Percentiles rank a stretch among this genome's conserved stretches.
Evolutionary conservation across 352 stramenopile species (phyloP).

Genomic region (Hyaloperonospora brassicae): DNA sequence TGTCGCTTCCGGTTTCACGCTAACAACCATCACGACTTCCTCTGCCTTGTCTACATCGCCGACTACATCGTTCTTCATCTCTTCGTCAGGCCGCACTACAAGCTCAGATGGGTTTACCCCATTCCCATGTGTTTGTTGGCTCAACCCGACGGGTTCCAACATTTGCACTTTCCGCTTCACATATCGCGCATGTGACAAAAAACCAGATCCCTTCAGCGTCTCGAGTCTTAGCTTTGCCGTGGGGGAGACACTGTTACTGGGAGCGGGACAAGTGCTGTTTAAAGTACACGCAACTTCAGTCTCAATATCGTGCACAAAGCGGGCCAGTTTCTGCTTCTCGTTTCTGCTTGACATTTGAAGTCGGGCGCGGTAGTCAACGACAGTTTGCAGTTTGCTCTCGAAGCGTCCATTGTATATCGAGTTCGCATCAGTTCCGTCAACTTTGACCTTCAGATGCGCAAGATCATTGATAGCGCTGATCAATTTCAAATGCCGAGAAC

Average conservation of each 20-base stretch:
- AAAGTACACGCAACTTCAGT: slow-evolving; percentile 1
- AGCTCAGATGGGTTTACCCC: slow-evolving; percentile 3
- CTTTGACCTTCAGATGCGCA: slow-evolving; percentile 47
- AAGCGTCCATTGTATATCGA: slow-evolving; percentile 32
- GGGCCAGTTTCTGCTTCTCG: slow-evolving; percentile 58
- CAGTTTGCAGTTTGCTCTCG: slow-evolving; percentile 49
- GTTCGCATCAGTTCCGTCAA: slow-evolving; percentile 15
- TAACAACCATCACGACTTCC: neutral
- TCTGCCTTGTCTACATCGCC: neutral
- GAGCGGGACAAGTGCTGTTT: slow-evolving; percentile 1
- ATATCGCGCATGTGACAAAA: slow-evolving; percentile 34
- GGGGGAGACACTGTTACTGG: neutral
- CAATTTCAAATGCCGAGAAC: slow-evolving; percentile 61
- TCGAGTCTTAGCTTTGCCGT: slow-evolving; percentile 5
- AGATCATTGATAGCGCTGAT: slow-evolving; percentile 69
- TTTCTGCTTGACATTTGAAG: slow-evolving; percentile 64
- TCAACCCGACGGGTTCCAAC: slow-evolving; percentile 5
- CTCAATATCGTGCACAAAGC: slow-evolving; percentile 35
- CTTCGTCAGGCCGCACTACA: slow-evolving; percentile 9
- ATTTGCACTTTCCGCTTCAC: slow-evolving; percentile 45
- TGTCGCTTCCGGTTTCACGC: slow-evolving; percentile 18
- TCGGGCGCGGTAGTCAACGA: slow-evolving; percentile 63
- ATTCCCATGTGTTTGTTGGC: neutral
- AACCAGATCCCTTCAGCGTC: slow-evolving; percentile 2
- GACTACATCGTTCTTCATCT: slow-evolving; percentile 18